These are phyloP conservation scores for Arthrinium puccinioides DNA, from an alignment of 2,329 filamentous ascomycete genomes.

Conservation along the genomic window DNA sequence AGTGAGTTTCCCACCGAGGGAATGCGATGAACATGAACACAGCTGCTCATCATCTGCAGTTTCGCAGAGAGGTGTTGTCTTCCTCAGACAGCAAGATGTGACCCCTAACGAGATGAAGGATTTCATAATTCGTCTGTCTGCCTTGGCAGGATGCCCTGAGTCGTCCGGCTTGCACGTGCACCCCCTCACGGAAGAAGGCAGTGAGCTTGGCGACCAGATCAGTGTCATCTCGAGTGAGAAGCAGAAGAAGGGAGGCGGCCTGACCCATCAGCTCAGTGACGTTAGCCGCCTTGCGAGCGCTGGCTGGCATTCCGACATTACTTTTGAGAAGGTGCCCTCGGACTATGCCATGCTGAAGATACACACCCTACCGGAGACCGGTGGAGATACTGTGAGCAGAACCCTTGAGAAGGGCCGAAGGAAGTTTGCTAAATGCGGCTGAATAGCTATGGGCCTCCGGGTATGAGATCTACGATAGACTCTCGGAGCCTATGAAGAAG, in stretches of 20 bases:
- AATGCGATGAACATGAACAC: neutral
- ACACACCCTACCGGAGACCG: constrained; percentile 36
- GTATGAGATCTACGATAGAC: constrained; percentile 46
- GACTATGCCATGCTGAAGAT: constrained; percentile 48
- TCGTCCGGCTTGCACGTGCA: constrained; percentile 47
- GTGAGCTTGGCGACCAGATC: constrained; percentile 47
- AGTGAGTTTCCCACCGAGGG: constrained; percentile 10
- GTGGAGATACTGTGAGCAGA: constrained; percentile 31
- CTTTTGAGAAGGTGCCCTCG: constrained; percentile 44
- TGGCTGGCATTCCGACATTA: constrained; percentile 47
- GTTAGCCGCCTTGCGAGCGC: constrained; percentile 38
- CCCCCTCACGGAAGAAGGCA: constrained; percentile 43
- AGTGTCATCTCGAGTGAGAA: constrained; percentile 49
- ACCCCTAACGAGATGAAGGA: constrained; percentile 35
- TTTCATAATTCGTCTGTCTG: constrained; percentile 35
- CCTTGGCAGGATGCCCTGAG: constrained; percentile 35
- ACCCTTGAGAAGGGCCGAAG: neutral
- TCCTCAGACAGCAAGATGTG: constrained; percentile 40
- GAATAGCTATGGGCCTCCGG: constrained; percentile 38
- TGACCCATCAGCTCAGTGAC: constrained; percentile 43
- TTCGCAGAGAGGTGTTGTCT: constrained; percentile 41
- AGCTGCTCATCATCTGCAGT: constrained; percentile 18
- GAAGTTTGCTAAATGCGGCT: neutral
- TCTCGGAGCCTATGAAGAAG: constrained; percentile 38
- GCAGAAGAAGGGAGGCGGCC: constrained; percentile 44